phyloP scores from a whole-genome alignment of 768 basidiomycete species.

The Pulveroboletus sp. region DNA sequence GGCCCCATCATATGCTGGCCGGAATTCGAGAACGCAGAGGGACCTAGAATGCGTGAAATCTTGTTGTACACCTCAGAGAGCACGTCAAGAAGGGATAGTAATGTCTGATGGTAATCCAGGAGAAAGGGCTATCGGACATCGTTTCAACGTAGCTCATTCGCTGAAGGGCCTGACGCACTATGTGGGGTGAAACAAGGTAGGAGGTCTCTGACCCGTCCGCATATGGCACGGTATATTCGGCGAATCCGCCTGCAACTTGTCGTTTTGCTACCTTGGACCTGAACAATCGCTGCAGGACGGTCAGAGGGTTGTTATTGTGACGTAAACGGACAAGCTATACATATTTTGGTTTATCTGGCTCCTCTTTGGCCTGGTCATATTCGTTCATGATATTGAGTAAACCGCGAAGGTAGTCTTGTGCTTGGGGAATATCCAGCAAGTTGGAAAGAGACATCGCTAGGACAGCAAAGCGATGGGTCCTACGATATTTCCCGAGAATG shows the following conservation, averaged over 20 bases:
- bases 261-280: conserved; percentile 54
- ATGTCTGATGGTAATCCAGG: conserved; percentile 84
- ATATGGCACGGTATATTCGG: conserved; percentile 59
- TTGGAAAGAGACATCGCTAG: conserved; percentile 84
- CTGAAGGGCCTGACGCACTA: conserved; percentile 44
- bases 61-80: conserved; percentile 88
- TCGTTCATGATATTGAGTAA: conserved; percentile 68
- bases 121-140: conserved; percentile 63
- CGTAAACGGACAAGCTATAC: conserved; percentile 32
- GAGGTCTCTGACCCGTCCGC: conserved; percentile 58
- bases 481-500: conserved; percentile 28
- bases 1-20: conserved; percentile 75
- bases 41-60: conserved; percentile 76
- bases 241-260: conserved; percentile 43
- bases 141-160: conserved; percentile 2
- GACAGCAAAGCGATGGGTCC: conserved; percentile 77
- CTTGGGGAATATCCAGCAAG: conserved; percentile 74
- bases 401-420: conserved; percentile 74
- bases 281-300: conserved; percentile 47
- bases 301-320: conserved; percentile 6
- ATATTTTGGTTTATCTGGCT: conserved; percentile 59
- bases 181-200: conserved; percentile 68
- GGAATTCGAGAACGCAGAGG: conserved; percentile 67
- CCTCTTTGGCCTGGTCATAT: conserved; percentile 66
- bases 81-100: conserved; percentile 84